Evolutionary conservation across 495 filamentous ascomycete genomes (phyloP), one percentile per base, ranked within the genome.

Genomic region (Amniculicola lignicola): DNA sequence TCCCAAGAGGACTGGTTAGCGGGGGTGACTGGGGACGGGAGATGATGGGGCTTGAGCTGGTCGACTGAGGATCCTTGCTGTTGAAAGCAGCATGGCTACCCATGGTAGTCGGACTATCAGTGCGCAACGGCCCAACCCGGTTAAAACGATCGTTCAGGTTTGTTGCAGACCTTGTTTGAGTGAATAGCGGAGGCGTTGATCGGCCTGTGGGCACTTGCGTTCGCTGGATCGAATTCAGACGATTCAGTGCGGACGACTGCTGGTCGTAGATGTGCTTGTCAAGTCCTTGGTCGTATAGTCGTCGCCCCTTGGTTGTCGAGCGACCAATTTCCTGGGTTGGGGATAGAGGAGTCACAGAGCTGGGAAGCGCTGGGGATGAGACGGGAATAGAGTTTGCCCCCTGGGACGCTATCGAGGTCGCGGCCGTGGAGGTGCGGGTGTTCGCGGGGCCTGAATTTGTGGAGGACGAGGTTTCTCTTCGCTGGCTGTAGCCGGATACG

Each of bases 341-440:
- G 23, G 51, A 54, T 54, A 62, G 16, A 29, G 69, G 66, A n/a
- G 63, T 10, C 6, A 56, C 33, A 14, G 52, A 28, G 52, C 36
- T 57, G 40, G 51, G 36, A 36, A 51, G 38, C 4, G 52, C 50
- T 19, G 63, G 53, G 10, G 51, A 54, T 4, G 61, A 52, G 6
- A 56, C 45, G 31, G 69, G 23, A n/a, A 77, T 19, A 4, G 76
- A 77, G 4, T 72, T 70, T 1, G 82, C 74, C 11, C 75, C 76
- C 49, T 89, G 83, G 12, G 91, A 96, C n/a, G 85, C 82, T 49
- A 95, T 75, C 0, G 93, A 98, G 3, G 92, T 97, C 4, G 91
- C 93, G 33, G 89, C 90, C 15, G 93, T 96, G 1, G 93, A 96
- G 12, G 79, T 82, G 11, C 88, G 83, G 21, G 80, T 80, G 46